These are phyloP conservation scores for Oryza officinalis DNA, from an alignment of 176 grass and related monocot genomes.

Conservation along the genomic window DNA sequence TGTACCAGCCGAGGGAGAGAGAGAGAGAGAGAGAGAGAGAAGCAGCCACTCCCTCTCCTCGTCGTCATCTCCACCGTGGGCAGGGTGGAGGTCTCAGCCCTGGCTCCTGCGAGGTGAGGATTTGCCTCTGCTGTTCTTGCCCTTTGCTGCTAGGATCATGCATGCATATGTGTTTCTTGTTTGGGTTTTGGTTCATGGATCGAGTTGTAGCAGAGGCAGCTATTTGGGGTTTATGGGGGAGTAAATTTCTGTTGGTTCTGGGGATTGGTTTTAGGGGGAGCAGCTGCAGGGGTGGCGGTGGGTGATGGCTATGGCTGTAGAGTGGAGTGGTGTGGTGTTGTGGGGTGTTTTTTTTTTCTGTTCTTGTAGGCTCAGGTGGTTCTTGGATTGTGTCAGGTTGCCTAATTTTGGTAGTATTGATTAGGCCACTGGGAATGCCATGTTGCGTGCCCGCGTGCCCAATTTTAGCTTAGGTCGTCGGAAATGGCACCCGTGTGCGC, in stretches of 20 bases:
- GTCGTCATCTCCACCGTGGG: background rate
- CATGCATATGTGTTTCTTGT: background rate
- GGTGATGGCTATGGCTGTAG: no score
- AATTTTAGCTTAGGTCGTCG: slow-evolving; percentile 24
- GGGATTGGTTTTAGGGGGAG: background rate
- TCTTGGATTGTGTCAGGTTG: slow-evolving; percentile 35
- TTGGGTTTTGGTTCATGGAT: background rate
- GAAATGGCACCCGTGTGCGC: slow-evolving; percentile 28
- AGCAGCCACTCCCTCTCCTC: background rate
- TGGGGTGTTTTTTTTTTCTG: background rate
- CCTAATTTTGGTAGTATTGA: slow-evolving; percentile 38
- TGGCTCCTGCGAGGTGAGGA: background rate
- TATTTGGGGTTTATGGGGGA: background rate
- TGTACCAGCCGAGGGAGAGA: background rate
- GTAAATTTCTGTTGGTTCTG: background rate
- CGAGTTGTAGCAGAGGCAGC: background rate
- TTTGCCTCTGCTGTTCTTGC: background rate
- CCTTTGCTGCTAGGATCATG: background rate
- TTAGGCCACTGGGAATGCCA: slow-evolving; percentile 28
- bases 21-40: background rate
- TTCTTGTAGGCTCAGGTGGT: slow-evolving; percentile 25
- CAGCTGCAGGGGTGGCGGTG: no score
- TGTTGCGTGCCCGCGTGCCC: slow-evolving; percentile 26
- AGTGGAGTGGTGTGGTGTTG: no score
- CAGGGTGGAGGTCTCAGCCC: background rate